Base-by-base conservation (phyloP, 176 grass and related monocot species). In the Paspalum notatum region DNA sequence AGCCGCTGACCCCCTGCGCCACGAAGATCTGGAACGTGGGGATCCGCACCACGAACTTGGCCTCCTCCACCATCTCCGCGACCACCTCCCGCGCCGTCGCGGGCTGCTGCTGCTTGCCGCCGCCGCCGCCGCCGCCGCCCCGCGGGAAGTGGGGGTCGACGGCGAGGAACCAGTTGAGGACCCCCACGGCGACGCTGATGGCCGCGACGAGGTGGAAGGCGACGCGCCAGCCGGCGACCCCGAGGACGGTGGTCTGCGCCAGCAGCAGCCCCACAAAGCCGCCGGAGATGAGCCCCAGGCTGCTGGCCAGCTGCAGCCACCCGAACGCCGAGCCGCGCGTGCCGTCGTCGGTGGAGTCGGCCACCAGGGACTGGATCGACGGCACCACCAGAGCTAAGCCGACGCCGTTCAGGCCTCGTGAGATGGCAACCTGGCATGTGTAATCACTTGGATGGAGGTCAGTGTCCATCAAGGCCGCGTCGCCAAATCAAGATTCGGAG, bases 331-430 rank as follows among this genome's bases (percentile, higher is more conserved):
- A 67, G 10, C 95, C 92, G 4, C 92, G 92, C 0, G 80, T 93
- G 62, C 51, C 87, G 6, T 94, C 90, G 22, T 98, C 86, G 1
- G 90, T 98, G 44, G 90, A 93, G 75, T 98, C 90, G 1, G 95
- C 95, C 0, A 98, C 90, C 73, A 98, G 71, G 14, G 95, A 92
- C 80, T 93, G 92, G 70, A 98, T 93, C 9, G 95, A 72, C 0
- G 92, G 95, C 38, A 89, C 81, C 25, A 93, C 95, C n/a, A 98
- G 75, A 37, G 95, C 92, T 10, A 98, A 84, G 4, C 92, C 88
- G 16, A 98, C 55, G 47, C 95, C 92, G 49, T 98, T 98, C 78
- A 98, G 74, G 49, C 83, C 95, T 68, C 95, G 90, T 37, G 92
- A 81, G 52, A 94, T 77, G 78, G 95, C 95, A 25, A 98, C 88